These are phyloP conservation scores for Xerocomellus chrysenteron DNA, from an alignment of 768 basidiomycete species.

Conservation along the genomic window DNA sequence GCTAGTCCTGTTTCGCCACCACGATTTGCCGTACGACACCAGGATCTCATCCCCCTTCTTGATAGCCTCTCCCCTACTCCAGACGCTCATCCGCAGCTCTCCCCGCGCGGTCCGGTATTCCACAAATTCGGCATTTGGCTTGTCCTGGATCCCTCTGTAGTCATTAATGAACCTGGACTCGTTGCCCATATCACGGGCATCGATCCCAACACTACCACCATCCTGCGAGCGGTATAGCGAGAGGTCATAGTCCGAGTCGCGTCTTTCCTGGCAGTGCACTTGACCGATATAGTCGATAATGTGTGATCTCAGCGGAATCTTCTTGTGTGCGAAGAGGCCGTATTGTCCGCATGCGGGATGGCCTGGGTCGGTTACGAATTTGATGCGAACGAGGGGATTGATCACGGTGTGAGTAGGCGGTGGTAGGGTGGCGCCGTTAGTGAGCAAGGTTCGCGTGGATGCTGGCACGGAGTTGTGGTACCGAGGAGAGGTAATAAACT, in stretches of 20 bases:
- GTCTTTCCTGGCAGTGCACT: conserved; percentile 75
- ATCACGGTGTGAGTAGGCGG: conserved; percentile 1
- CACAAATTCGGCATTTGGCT: conserved; percentile 69
- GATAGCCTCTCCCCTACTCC: conserved; percentile 58
- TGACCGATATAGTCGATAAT: conserved; percentile 84
- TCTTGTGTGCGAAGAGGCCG: conserved; percentile 78
- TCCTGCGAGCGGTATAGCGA: conserved; percentile 64
- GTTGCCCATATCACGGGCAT: conserved; percentile 76
- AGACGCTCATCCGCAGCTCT: conserved; percentile 76
- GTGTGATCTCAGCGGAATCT: conserved; percentile 62
- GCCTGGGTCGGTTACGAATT: conserved; percentile 46
- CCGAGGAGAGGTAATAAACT: conserved; percentile 49
- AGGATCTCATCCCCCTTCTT: conserved; percentile 82
- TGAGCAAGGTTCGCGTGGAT: conserved; percentile 40
- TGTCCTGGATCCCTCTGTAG: conserved; percentile 72
- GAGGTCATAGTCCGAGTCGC: conserved; percentile 82
- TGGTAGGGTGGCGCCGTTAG: conserved; percentile 16
- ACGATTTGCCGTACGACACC: conserved; percentile 85
- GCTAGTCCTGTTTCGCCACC: conserved; percentile 58
- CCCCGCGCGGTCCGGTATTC: conserved; percentile 54
- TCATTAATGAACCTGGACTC: conserved; percentile 91
- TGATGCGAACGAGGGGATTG: conserved; percentile 51
- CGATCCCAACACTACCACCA: conserved; percentile 69
- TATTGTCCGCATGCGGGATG: conserved; percentile 81
- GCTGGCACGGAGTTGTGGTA: conserved; percentile 61